Percentiles rank a stretch among this genome's conserved stretches.
Conservation (phyloP, 2,329 filamentous ascomycete species). For the Epichloe bromicola region DNA sequence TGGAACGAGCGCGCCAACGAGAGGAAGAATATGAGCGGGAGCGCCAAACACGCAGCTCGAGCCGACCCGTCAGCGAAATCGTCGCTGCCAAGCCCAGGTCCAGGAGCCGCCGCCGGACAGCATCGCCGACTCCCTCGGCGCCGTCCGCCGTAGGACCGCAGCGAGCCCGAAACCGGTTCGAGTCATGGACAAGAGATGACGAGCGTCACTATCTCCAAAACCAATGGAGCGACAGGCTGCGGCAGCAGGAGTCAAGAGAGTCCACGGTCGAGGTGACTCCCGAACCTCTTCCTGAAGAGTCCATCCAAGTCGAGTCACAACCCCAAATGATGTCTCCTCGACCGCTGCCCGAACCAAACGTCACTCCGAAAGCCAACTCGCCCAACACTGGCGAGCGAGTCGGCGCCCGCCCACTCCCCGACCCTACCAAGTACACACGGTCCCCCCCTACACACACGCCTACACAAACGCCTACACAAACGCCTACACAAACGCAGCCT, state of each 20-base stretch:
- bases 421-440: slow-evolving; percentile 26
- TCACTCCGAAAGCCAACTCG: slow-evolving; percentile 19
- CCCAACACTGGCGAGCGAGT: slow-evolving; percentile 18
- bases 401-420: slow-evolving; percentile 39
- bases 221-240: slow-evolving; percentile 28
- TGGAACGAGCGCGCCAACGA: slow-evolving; percentile 48
- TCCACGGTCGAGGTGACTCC: slow-evolving; percentile 13
- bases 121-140: slow-evolving; percentile 1
- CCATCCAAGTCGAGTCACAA: not conserved
- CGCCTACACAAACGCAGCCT: slow-evolving; percentile 10
- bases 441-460: slow-evolving; percentile 4
- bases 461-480: slow-evolving; percentile 3
- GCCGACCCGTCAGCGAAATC: slow-evolving; percentile 10
- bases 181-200: slow-evolving; percentile 52
- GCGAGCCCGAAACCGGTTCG: slow-evolving; percentile 31
- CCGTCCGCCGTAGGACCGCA: slow-evolving; percentile 3
- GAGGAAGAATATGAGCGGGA: slow-evolving; percentile 49
- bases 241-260: slow-evolving; percentile 23
- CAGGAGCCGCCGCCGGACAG: slow-evolving; percentile 10
- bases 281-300: not conserved
- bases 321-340: slow-evolving; percentile 13
- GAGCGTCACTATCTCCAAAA: slow-evolving; percentile 52
- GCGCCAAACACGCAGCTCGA: slow-evolving; percentile 31
- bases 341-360: slow-evolving; percentile 29
- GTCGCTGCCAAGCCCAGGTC: slow-evolving; percentile 11